Percentiles rank a stretch among this genome's conserved stretches.
These are phyloP conservation scores for Drechslerella dactyloides DNA, from an alignment of 2,329 filamentous ascomycete species.

Conservation along the genomic window DNA sequence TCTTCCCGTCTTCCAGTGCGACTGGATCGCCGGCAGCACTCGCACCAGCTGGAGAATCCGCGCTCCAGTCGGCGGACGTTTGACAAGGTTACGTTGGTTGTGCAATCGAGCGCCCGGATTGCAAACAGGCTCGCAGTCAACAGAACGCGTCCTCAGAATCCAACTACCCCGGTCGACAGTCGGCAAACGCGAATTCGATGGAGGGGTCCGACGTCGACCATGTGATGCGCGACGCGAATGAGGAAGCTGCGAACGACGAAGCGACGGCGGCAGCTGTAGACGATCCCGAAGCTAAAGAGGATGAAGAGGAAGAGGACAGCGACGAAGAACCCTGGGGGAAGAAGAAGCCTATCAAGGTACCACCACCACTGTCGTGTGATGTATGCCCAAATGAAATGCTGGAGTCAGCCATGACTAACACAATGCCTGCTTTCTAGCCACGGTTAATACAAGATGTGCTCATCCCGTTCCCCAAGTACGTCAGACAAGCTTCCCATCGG, in stretches of 20 bases:
- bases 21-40: no score
- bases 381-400: not conserved
- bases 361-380: not conserved
- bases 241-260: constrained; percentile 11
- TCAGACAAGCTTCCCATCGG: not conserved
- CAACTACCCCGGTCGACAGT: not conserved
- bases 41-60: no score
- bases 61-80: no score
- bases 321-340: constrained; percentile 26
- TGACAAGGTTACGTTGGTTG: no score
- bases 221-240: constrained; percentile 6
- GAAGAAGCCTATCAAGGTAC: constrained; percentile 31
- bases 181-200: constrained; percentile 4
- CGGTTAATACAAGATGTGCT: constrained; percentile 24
- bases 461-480: constrained; percentile 32
- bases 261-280: not conserved
- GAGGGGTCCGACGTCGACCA: not conserved
- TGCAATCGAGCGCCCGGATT: no score
- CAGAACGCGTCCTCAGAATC: not conserved
- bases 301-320: constrained; percentile 16
- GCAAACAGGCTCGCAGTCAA: no score
- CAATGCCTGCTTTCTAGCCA: constrained; percentile 11
- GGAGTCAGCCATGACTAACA: not conserved
- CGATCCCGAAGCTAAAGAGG: not conserved
- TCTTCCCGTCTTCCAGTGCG: no score